A percentile compares a stretch with the other conserved stretches of the same genome.
Conservation (phyloP, 768 basidiomycete species). For the Lactifluus hygrophoroides region DNA sequence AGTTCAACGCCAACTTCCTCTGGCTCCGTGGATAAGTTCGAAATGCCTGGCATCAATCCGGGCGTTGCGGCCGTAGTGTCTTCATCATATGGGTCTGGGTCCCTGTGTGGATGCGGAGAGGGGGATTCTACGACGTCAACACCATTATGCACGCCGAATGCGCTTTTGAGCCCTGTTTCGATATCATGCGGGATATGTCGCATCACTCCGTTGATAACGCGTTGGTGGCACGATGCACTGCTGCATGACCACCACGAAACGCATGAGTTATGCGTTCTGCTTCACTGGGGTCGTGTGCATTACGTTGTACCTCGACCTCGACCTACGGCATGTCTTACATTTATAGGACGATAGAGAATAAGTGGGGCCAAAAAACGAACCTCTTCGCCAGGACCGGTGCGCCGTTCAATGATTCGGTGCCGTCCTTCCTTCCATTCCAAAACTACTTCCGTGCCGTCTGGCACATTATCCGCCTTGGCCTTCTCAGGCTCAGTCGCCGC, state of each 20-base stretch:
- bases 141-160: not conserved
- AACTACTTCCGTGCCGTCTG: slow-evolving; percentile 36
- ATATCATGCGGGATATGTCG: slow-evolving; percentile 16
- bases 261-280: slow-evolving; percentile 24
- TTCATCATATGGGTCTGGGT: too few species aligned
- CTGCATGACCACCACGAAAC: slow-evolving; percentile 23
- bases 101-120: not conserved
- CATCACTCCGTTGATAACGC: slow-evolving; percentile 19
- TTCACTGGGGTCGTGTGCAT: slow-evolving; percentile 27
- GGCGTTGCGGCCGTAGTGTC: too few species aligned
- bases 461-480: slow-evolving; percentile 32
- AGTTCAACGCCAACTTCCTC: slow-evolving; percentile 17
- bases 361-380: slow-evolving; percentile 33
- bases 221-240: slow-evolving; percentile 24
- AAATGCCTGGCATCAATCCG: too few species aligned
- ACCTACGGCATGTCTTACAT: slow-evolving; percentile 22
- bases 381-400: slow-evolving; percentile 52
- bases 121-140: not conserved
- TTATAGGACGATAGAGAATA: not conserved
- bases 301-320: slow-evolving; percentile 29
- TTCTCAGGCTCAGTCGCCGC: slow-evolving; percentile 17
- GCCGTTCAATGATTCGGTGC: slow-evolving; percentile 56
- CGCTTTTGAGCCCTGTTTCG: slow-evolving; percentile 19
- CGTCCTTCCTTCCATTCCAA: slow-evolving; percentile 68
- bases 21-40: not conserved